Evolutionary conservation across 768 basidiomycete genomes (phyloP).

Genomic region (Boletus reticuloceps): DNA sequence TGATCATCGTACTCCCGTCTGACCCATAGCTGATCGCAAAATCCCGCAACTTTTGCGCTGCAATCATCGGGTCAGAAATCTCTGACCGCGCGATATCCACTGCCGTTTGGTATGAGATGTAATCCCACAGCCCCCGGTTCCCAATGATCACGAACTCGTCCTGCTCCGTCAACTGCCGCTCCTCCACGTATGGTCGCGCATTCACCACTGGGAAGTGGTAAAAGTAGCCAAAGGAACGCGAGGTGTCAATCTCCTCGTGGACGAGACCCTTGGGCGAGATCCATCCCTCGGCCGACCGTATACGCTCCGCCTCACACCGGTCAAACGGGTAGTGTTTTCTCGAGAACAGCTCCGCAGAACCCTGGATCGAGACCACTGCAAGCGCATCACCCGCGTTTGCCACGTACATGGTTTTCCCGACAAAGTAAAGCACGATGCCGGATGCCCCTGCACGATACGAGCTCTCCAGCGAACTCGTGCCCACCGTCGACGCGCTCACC

Average conservation of each 20-base stretch:
- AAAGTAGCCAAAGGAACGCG: slow-evolving; percentile 93
- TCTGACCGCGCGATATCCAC: slow-evolving; percentile 91
- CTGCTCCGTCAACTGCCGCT: slow-evolving; percentile 66
- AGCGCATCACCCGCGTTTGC: slow-evolving; percentile 89
- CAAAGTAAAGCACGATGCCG: slow-evolving; percentile 83
- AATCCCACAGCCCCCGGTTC: slow-evolving; percentile 92
- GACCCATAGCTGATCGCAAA: slow-evolving; percentile 97
- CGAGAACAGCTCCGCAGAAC: slow-evolving; percentile 71
- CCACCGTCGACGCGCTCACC: slow-evolving; percentile 46
- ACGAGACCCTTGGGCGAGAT: slow-evolving; percentile 87
- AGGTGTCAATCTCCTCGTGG: slow-evolving; percentile 88
- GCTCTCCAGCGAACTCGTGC: slow-evolving; percentile 37
- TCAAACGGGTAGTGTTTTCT: slow-evolving; percentile 89
- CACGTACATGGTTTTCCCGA: slow-evolving; percentile 75
- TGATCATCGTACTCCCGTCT: slow-evolving; percentile 93
- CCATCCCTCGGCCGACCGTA: slow-evolving; percentile 91
- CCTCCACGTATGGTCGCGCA: slow-evolving; percentile 75
- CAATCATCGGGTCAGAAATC: slow-evolving; percentile 71
- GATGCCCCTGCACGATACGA: slow-evolving; percentile 74
- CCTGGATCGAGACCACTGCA: slow-evolving; percentile 80
- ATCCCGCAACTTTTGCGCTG: slow-evolving; percentile 94
- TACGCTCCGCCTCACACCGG: slow-evolving; percentile 77
- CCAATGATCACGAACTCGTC: slow-evolving; percentile 98
- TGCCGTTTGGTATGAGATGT: slow-evolving; percentile 90
- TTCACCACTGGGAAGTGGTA: slow-evolving; percentile 88